Base-by-base conservation (phyloP, 257 asterid genomes). In the Oldenlandia corymbosa region DNA sequence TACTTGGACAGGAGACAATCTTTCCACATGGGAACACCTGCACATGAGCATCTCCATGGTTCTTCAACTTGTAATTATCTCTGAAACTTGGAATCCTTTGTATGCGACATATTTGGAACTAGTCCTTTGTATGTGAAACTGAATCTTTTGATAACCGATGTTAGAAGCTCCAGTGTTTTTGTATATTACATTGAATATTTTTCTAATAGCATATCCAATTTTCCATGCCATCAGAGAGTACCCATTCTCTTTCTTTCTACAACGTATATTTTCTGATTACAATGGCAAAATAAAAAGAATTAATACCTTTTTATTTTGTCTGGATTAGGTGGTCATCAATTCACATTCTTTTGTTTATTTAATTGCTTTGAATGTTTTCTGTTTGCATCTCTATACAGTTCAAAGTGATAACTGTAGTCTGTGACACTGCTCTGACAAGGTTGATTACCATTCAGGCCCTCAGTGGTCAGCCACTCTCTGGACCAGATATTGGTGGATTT, bases 401-500 rank as follows among this genome's bases (percentile, higher is more conserved):
- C 51, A 24, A 45, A 9, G 24, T 45, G 54, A 27, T 67, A 13
- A 21, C 24, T 10, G 32, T 8, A 9, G 10, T 18, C 7, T 11
- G 4, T 68, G 31, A 47, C 39, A 46, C 32, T 59, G 62, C 71
- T 58, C 46, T 56, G 54, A 39, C 43, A n/a, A 48, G 21, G 48
- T 27, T 23, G 48, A 34, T 59, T 68, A 9, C 32, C 26, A 34
- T 81, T 49, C 81, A 92, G 99, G 99, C 96, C 52, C 78, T 92
- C 62, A 92, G 97, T 59, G 97, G 95, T 49, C 99, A 92, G 72
- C 97, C 97, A 39, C 80, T 92, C 26, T 81, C 95, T 0, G 99
- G 99, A 67, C 99, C 99, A 24, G 99, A 92, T 83, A 87, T 92
- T 62, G 97, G 99, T 65, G 99, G 99, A 34, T 92, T 92, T 78